Evolutionary conservation across 2,329 filamentous ascomycete genomes (phyloP).

Genomic region (Fusarium sp.): DNA sequence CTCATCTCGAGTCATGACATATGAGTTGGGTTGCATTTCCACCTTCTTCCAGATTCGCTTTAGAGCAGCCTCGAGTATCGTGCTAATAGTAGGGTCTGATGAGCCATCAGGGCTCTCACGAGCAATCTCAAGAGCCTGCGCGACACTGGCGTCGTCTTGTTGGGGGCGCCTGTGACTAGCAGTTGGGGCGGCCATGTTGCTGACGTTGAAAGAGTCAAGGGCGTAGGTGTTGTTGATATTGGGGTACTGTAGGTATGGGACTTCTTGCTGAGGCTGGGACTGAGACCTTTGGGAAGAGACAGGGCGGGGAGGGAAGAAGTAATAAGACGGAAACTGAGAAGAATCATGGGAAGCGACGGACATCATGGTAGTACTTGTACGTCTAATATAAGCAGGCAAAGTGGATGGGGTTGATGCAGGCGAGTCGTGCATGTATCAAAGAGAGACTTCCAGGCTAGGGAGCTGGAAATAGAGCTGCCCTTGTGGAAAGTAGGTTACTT

Average conservation of each 20-base stretch:
- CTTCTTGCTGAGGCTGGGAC: conserved; percentile 34
- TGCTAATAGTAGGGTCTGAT: conserved; percentile 68
- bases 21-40: conserved; percentile 69
- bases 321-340: conserved; percentile 38
- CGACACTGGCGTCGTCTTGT: conserved; percentile 58
- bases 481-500: conserved; percentile 35
- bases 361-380: conserved; percentile 44
- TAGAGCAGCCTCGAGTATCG: conserved; percentile 72
- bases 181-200: conserved; percentile 33
- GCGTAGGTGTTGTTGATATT: conserved; percentile 26
- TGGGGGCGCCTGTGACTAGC: conserved; percentile 27
- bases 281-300: conserved; percentile 29
- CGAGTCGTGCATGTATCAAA: conserved; percentile 45
- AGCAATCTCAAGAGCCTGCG: conserved; percentile 77
- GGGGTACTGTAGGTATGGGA: conserved; percentile 33
- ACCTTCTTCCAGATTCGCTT: conserved; percentile 74
- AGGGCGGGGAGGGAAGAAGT: conserved; percentile 33
- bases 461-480: conserved; percentile 40
- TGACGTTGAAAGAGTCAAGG: conserved; percentile 19
- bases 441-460: conserved; percentile 40
- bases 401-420: conserved; percentile 42
- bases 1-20: conserved; percentile 79
- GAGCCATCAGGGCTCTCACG: conserved; percentile 75
- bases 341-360: conserved; percentile 43
- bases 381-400: conserved; percentile 42